A percentile compares a stretch with the other conserved stretches of the same genome.
Evolutionary conservation across 31 red algal genomes (phyloP).

Genomic region (Odonthalia washingtoniensis): DNA sequence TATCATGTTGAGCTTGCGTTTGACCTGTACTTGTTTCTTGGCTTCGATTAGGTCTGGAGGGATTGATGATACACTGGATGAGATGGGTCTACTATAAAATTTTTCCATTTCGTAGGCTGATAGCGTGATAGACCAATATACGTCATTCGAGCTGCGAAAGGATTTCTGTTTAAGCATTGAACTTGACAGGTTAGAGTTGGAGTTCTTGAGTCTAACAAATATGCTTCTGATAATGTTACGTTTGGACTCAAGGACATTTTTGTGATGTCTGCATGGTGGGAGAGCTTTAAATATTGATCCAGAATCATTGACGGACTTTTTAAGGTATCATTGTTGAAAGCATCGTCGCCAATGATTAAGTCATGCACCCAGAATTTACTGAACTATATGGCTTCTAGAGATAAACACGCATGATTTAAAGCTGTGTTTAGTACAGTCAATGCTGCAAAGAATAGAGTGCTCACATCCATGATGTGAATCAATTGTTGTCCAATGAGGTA

Average conservation of each 20-base stretch:
- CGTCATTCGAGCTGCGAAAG: slow-evolving; percentile 20
- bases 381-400: background rate
- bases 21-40: slow-evolving; percentile 25
- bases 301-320: background rate
- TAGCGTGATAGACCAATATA: slow-evolving; percentile 16
- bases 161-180: too few relatives aligned
- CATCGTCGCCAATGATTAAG: background rate
- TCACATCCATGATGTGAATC: slow-evolving; percentile 26
- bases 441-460: slow-evolving; percentile 9
- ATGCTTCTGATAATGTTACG: background rate
- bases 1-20: slow-evolving; percentile 30
- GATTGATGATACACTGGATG: background rate
- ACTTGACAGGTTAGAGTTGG: background rate
- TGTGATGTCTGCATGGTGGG: slow-evolving; percentile 10
- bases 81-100: background rate
- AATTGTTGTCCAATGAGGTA: slow-evolving; percentile 10
- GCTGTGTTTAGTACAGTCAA: slow-evolving; percentile 1
- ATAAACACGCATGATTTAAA: background rate
- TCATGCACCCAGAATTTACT: slow-evolving; percentile 29
- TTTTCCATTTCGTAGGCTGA: slow-evolving; percentile 37
- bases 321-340: background rate
- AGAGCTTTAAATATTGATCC: background rate
- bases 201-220: background rate
- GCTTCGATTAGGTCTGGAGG: slow-evolving; percentile 13
- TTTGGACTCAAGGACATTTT: slow-evolving; percentile 33